Percentiles rank a stretch among this genome's conserved stretches.
These are phyloP conservation scores for Sugiyamaella grinbergsii DNA, from an alignment of 1,139 yeast genomes.

Conservation along the genomic window DNA sequence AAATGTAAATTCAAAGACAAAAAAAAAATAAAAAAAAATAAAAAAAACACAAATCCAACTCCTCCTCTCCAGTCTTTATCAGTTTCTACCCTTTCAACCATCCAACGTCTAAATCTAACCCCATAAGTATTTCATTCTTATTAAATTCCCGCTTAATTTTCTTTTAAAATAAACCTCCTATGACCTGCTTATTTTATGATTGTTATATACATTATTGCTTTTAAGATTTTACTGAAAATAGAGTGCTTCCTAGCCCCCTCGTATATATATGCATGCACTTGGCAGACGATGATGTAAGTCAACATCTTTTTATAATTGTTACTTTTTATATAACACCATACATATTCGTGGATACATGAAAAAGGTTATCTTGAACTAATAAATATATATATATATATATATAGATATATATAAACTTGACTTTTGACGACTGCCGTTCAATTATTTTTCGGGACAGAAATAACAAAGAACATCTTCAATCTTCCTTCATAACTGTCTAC, in stretches of 20 bases:
- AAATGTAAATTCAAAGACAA: too few relatives aligned
- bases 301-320: slow-evolving; percentile 5
- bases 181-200: background rate
- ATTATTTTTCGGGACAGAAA: background rate
- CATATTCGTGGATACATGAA: too few relatives aligned
- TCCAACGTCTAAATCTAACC: too few relatives aligned
- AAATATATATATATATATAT: background rate
- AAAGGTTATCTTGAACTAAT: background rate
- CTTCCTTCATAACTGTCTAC: background rate
- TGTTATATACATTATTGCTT: slow-evolving; percentile 1
- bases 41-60: too few relatives aligned
- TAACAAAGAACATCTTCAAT: background rate
- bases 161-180: background rate
- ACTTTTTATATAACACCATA: background rate
- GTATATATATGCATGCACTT: slow-evolving; percentile 11
- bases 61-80: too few relatives aligned
- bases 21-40: too few relatives aligned
- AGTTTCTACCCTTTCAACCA: too few relatives aligned
- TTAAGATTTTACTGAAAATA: slow-evolving; percentile 2
- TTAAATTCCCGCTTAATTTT: too few relatives aligned
- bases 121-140: too few relatives aligned
- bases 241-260: slow-evolving; percentile 8
- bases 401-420: background rate
- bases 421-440: background rate
- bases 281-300: slow-evolving; percentile 13